Base-by-base conservation (phyloP, 345 rosid genomes). In the Hibiscus tridactylites region DNA sequence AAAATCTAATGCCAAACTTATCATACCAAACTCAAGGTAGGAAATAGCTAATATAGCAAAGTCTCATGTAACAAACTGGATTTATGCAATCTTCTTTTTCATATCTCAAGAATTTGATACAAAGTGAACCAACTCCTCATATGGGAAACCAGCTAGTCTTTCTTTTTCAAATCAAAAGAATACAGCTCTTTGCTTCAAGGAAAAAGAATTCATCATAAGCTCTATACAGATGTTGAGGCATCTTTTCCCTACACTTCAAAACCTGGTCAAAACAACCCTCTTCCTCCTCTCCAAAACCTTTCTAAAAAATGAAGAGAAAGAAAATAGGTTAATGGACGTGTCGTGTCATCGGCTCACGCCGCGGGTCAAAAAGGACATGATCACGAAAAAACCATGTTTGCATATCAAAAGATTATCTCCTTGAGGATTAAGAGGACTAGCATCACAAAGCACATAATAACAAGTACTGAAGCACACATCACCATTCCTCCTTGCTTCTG, bases 401-500 rank as follows among this genome's bases (percentile, higher is more conserved):
- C 54, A 10, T 72, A 19, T 93, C 90, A 92, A 26, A 92, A 88
- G 52, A 92, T 19, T 63, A 88, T 84, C 71, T 82, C 85, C 84
- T 92, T 89, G 68, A 95, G 87, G 83, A 95, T 82, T 67, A 95
- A 85, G 72, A 95, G 97, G 67, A 87, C 80, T 76, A 95, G 77
- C 99, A 92, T 92, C 81, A 90, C 54, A 81, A 89, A 86, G 88
- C 99, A 95, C 91, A 95, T 89, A 28, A 95, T 87, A 49, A 92
- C 89, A 7, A 95, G 97, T 28, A 83, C 91, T 1, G 96, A 76
- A 2, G 94, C 98, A 39, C 98, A 95, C 90, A 84, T 95, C 73
- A 92, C 98, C 96, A 92, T 95, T 50, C 97, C 96, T 24, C 98
- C 99, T 77, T 82, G 80, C 75, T 88, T 88, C 78, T 92, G 98